Base-by-base conservation (phyloP, 1,284 basidiomycete species). In the Moesziomyces sp. region DNA sequence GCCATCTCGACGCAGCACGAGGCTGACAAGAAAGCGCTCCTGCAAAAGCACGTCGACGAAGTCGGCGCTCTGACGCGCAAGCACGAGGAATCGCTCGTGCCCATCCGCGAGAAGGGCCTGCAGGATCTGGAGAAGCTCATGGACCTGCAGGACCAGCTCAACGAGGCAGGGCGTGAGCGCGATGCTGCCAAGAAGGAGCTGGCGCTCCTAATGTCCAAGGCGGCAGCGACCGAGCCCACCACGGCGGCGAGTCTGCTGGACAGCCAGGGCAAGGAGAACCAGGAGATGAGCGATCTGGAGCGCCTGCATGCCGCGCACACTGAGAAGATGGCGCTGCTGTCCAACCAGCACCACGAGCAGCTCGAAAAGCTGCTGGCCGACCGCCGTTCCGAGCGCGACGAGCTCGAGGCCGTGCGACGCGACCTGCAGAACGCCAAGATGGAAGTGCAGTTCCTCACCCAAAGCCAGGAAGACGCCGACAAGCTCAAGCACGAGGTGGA, bases 101-200 rank as follows among this genome's bases (percentile, higher is more conserved):
- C 58, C 11, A 47, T 66, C 51, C 52, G 56, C 18, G 69, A 76
- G 51, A 76, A 74, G 55, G 48, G 51, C 28, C 46, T 65, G 35
- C 51, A 70, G 56, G 66, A 74, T 38, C 40, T 62, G 10, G 68
- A 56, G 3, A 66, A 68, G 57, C 56, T 76, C 26, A 70, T 76
- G 70, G 67, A 74, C 13, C 53, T 78, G 48, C 71, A 74, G 35
- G 76, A 78, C 53, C 62, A 58, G 54, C 61, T 78, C 28, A 65
- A 70, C 40, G 63, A 66, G 19, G 76, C 67, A 6, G 70, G 64
- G 23, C 72, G 68, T n/a, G 74, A 63, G 34, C 58, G 66, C 21
- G 76, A 78, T 40, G 63, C 63, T 19, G 61, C 58, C 23, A 52
- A 38, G 3, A 51, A 56, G 45, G 61, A 70, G 47, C 44, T 67